Base-by-base conservation (phyloP, 148 eudicot genomes). In the Rhododendron williamsianum region DNA sequence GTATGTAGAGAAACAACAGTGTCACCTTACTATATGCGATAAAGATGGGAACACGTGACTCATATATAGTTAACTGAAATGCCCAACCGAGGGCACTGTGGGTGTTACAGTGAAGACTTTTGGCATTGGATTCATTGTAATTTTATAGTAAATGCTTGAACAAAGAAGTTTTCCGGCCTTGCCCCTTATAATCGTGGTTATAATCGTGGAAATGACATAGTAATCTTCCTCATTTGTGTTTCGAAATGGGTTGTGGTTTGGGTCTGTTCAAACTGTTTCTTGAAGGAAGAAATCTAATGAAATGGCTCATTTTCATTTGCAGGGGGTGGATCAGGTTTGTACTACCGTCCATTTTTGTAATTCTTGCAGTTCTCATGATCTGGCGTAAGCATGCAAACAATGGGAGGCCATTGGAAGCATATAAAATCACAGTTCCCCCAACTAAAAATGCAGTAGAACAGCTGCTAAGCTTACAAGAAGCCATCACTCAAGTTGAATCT, bases 381-480 rank as follows among this genome's bases (percentile, higher is more conserved):
- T 93, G 98, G 95, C 93, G 86, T 48, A 88, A 87, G 76, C 87
- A 87, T 88, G 84, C 82, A 78, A 90, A 89, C 67, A 92, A 87
- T 87, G 93, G 92, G 85, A 89, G 45, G 86, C 89, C 91, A 82
- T 88, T 93, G 86, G 91, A 93, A 71, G 93, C 94, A 78, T 93
- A 91, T 84, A 92, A 84, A 85, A 90, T 95, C 49, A 85, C 87
- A 81, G 90, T 92, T 52, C 98, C 98, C 48, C 95, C 96, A 0
- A 86, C 85, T 65, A 89, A 88, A 87, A 95, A 93, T 89, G 92
- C 98, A 69, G 95, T 95, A 52, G 98, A 95, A 86, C 96, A 92
- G 90, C 91, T 95, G 65, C 85, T 93, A 83, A 90, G 91, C 41
- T 87, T 95, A 76, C 98, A 95, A 87, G 98, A 93, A 81, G 93